Evolutionary conservation across 495 filamentous ascomycete species (phyloP), one percentile per base, ranked within the genome.

Genomic region (Darksidea phi): DNA sequence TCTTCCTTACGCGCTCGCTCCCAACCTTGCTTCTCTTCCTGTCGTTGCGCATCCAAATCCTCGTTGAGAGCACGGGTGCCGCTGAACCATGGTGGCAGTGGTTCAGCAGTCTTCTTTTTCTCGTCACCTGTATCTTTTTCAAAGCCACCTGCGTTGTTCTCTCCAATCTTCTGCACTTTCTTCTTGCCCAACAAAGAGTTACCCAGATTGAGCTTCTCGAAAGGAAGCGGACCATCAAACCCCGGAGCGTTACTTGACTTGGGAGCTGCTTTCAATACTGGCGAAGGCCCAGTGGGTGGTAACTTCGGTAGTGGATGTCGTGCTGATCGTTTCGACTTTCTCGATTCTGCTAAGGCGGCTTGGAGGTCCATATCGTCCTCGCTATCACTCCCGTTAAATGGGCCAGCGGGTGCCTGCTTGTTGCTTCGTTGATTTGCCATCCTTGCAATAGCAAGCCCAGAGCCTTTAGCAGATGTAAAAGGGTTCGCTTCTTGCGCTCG

Each of bases 21-120:
- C 54, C 67, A 42, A 17, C 71, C 70, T 42, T 69, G 49, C 23
- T 64, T 68, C 57, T 75, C 73, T 21, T 70, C 42, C 20, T 51
- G 54, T 51, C 66, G 67, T 63, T 77, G 71, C 37, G 67, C 70
- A 15, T 72, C 72, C 67, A 72, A 20, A 15, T 71, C 72, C 21
- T 70, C 54, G 25, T 71, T 38, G 20, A 74, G 70, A 53, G 74
- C 71, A 6, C 56, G 41, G 38, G 72, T 68, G 2, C 80, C 79
- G 21, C 79, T 78, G 67, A 98, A 89, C 94, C 94, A 98, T 4
- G 94, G 93, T 0, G 94, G 94, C 28, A 97, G 70, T 12, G 86
- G 85, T 37, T 78, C 77, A 0, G 81, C 73, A 3, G 80, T 75
- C 58, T 87, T 80, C 20, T 81, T 73, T 18, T 78, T 65, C n/a